These are phyloP conservation scores for Epithemia pelagica DNA, from an alignment of 108 stramenopile species.

Conservation along the genomic window DNA sequence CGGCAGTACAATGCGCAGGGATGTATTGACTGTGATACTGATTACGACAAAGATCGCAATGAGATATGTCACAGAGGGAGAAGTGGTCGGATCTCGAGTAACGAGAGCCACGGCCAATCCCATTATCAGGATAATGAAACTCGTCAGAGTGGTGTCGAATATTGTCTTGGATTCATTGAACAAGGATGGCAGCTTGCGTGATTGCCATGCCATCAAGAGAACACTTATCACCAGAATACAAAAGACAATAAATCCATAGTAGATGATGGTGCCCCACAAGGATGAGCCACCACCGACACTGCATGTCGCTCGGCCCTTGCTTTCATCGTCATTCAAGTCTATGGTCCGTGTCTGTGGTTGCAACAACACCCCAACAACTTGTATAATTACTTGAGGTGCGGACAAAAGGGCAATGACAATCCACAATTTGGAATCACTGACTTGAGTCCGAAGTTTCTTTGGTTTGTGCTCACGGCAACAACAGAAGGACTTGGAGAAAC, in stretches of 20 bases:
- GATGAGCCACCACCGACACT: not conserved
- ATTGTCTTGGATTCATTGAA: constrained; percentile 25
- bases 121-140: constrained; percentile 3
- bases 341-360: constrained; percentile 3
- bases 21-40: constrained; percentile 9
- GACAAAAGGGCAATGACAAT: constrained; percentile 6
- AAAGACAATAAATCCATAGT: constrained; percentile 2
- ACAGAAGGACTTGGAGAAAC: not conserved
- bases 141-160: constrained; percentile 10
- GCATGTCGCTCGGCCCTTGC: not conserved
- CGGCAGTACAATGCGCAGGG: constrained; percentile 14
- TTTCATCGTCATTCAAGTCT: constrained; percentile 9
- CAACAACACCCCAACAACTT: constrained; percentile 1
- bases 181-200: constrained; percentile 22
- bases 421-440: not conserved
- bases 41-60: constrained; percentile 9
- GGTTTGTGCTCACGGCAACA: not conserved
- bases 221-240: constrained; percentile 6
- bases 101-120: constrained; percentile 7
- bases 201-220: constrained; percentile 13
- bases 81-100: constrained; percentile 1
- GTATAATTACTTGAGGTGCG: constrained; percentile 20
- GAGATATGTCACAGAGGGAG: constrained; percentile 19
- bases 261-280: not conserved
- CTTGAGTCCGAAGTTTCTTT: not conserved